phyloP scores from a whole-genome alignment of 225 moss, liverwort and hornwort species.

The Polytrichum commune region DNA sequence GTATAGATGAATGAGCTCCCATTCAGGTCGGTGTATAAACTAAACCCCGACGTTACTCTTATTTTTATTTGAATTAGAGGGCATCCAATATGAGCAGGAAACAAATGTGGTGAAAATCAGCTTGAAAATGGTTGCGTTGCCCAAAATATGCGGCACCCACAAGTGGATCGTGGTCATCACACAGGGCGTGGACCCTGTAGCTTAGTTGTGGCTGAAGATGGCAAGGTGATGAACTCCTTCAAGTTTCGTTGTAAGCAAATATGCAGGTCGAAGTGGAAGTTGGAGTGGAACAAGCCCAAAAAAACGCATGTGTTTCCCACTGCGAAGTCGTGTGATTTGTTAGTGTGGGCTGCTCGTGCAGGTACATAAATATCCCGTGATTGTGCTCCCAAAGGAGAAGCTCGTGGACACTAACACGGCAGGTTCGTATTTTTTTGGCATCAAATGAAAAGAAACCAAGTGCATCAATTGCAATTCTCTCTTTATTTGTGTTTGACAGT shows the following conservation, averaged over 20 bases:
- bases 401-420: conserved; percentile 92
- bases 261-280: conserved; percentile 26
- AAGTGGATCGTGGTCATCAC: conserved; percentile 87
- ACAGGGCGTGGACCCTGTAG: conserved; percentile 76
- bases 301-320: not conserved
- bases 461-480: too few species aligned
- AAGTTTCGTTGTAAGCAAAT: conserved; percentile 14
- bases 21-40: too few species aligned
- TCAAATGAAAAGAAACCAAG: too few species aligned
- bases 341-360: not conserved
- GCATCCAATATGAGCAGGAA: conserved; percentile 27
- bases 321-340: not conserved
- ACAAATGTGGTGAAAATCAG: conserved; percentile 70
- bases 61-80: too few species aligned
- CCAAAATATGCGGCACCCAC: conserved; percentile 75
- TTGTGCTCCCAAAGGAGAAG: conserved; percentile 57
- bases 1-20: too few species aligned
- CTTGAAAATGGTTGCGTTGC: conserved; percentile 69
- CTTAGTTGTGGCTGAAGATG: conserved; percentile 77
- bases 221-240: conserved; percentile 35
- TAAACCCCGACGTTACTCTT: too few species aligned
- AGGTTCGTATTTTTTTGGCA: too few species aligned
- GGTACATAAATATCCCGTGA: conserved; percentile 64
- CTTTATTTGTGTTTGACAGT: too few species aligned
- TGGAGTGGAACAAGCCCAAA: conserved; percentile 4